Evolutionary conservation across 352 stramenopile genomes (phyloP).

Genomic region (Phytopythium ostracodes): DNA sequence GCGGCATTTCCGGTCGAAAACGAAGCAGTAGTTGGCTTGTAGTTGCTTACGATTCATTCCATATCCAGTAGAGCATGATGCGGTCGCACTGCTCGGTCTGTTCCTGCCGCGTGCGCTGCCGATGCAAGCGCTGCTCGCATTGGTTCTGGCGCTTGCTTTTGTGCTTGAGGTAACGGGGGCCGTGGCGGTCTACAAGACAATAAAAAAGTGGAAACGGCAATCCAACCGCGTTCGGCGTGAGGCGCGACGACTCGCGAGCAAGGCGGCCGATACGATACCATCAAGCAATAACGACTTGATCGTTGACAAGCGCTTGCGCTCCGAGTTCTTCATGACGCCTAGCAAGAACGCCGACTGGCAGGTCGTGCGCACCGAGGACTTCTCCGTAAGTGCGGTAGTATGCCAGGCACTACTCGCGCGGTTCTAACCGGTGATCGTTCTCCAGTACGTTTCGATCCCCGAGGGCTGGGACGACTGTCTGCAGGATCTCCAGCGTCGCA

Average conservation of each 20-base stretch:
- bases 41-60: background rate
- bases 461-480: conserved; percentile 31
- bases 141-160: background rate
- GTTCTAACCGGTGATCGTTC: too few relatives aligned
- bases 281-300: background rate
- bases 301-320: conserved; percentile 12
- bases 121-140: background rate
- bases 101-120: background rate
- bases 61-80: background rate
- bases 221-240: background rate
- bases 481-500: conserved; percentile 27
- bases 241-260: background rate
- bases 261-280: background rate
- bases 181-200: background rate
- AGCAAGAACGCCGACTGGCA: conserved; percentile 26
- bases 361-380: conserved; percentile 21
- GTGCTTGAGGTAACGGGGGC: background rate
- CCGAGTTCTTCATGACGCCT: conserved; percentile 14
- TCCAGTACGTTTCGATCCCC: conserved; percentile 25
- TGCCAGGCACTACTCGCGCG: background rate
- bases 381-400: conserved; percentile 12
- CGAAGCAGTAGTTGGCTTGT: too few relatives aligned
- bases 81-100: background rate
- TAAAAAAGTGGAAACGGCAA: background rate
- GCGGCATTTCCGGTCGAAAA: background rate